These are phyloP conservation scores for Castanea mollissima DNA, from an alignment of 306 rosid genomes.

Conservation along the genomic window DNA sequence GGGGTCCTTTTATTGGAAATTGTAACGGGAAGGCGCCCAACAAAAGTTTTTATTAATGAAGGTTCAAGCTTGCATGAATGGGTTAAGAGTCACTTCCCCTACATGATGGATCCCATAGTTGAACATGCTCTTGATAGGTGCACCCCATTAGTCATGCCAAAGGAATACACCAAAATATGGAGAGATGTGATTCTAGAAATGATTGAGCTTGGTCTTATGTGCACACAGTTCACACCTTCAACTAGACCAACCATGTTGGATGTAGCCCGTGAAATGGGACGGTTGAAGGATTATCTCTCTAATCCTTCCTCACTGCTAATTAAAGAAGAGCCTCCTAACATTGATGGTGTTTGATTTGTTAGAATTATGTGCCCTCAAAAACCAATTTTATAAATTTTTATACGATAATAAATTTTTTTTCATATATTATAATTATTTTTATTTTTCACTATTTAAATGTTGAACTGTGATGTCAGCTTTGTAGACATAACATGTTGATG, in stretches of 20 bases:
- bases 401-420: no score
- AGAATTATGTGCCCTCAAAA: no score
- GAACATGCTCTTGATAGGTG: constrained; percentile 51
- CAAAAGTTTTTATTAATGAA: constrained; percentile 56
- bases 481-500: no score
- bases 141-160: constrained; percentile 26
- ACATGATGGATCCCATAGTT: constrained; percentile 48
- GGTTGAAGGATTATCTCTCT: constrained; percentile 63
- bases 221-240: constrained; percentile 70
- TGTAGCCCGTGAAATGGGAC: constrained; percentile 66
- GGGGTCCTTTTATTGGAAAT: constrained; percentile 78
- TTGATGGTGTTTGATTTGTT: constrained; percentile 5
- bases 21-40: constrained; percentile 67
- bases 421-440: no score
- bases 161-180: constrained; percentile 32
- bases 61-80: constrained; percentile 80
- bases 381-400: no score
- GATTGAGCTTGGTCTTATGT: constrained; percentile 73
- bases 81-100: constrained; percentile 69
- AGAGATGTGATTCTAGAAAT: constrained; percentile 59
- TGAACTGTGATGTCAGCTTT: no score
- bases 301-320: constrained; percentile 34
- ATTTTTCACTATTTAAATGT: no score
- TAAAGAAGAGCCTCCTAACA: constrained; percentile 22
- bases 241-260: constrained; percentile 80